Base-by-base conservation (phyloP, 2,329 filamentous ascomycete genomes). In the Beauveria caledonica region DNA sequence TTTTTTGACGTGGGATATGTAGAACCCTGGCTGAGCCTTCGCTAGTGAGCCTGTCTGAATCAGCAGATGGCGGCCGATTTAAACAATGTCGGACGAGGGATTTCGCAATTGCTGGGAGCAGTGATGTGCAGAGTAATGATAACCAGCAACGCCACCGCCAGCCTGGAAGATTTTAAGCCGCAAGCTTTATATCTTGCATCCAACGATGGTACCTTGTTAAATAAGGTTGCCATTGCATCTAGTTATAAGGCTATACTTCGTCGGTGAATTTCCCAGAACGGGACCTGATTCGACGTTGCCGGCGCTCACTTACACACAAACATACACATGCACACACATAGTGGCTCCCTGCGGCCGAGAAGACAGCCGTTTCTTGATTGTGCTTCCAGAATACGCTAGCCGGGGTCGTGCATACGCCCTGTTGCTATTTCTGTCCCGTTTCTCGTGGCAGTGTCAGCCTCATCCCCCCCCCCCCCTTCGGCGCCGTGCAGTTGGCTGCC, bases 361-460 rank as follows among this genome's bases (percentile, higher is more conserved):
- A 49, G 23, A 29, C 8, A 51, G n/a, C 49, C 19, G 29, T 36
- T 25, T 19, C 17, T 5, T n/a, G 33, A 8, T 21, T 21, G 19
- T 17, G 25, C 40, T n/a, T 25, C 21, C 17, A 17, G n/a, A 19
- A 23, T 58, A 49, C 57, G 40, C 57, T 53, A 59, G 57, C 40
- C 17, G 10, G 57, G 49, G 15, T 58, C 25, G n/a, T 58, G 56
- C 40, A 50, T 59, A 39, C 36, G 23, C 7, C 5, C 11, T 59
- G 57, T 53, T 52, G 19, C 58, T 60, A 60, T 55, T 60, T 60
- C 44, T 54, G 51, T 50, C 53, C 15, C 21, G 9, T 23, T 39
- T 23, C 13, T 45, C 9, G 50, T 50, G 59, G 59, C 52, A 25
- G 23, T 60, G 50, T 60, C 53, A 60, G 59, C 59, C 51, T 42